Conservation (phyloP, 257 asterid genomes). For the Petunia axillaris region DNA sequence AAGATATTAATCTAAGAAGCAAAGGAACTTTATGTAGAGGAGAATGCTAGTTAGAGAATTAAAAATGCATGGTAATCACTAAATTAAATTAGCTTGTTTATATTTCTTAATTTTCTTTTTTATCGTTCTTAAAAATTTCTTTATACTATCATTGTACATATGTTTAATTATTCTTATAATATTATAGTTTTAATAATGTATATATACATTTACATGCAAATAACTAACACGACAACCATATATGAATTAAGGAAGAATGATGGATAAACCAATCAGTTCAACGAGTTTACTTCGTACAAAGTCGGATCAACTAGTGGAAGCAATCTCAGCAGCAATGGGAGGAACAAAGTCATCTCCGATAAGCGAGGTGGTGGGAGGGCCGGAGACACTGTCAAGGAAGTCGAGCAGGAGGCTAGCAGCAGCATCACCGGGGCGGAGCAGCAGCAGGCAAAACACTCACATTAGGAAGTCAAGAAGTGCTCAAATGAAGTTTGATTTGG, state of each 20-base stretch:
- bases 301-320: slow-evolving; percentile 86
- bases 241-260: slow-evolving; percentile 20
- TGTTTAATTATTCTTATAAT: background rate
- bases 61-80: background rate
- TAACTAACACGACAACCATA: background rate
- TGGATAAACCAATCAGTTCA: slow-evolving; percentile 45
- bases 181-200: background rate
- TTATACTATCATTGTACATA: too few species aligned
- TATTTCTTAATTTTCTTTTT: background rate
- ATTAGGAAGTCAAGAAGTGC: slow-evolving; percentile 92
- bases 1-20: too few species aligned
- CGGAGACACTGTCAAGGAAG: slow-evolving; percentile 60
- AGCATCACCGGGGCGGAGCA: slow-evolving; percentile 69
- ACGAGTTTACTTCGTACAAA: slow-evolving; percentile 69
- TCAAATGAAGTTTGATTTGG: slow-evolving; percentile 79
- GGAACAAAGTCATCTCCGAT: slow-evolving; percentile 51
- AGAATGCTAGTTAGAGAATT: slow-evolving; percentile 14
- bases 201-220: background rate
- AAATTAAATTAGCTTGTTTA: background rate
- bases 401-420: slow-evolving; percentile 60
- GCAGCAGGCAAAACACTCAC: slow-evolving; percentile 55
- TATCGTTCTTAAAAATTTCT: background rate
- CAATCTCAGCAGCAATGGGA: slow-evolving; percentile 70
- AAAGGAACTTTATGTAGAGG: background rate
- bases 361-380: slow-evolving; percentile 20